Conservation (phyloP, 192 early-diverging fungal genomes). For the Radiomyces spectabilis region DNA sequence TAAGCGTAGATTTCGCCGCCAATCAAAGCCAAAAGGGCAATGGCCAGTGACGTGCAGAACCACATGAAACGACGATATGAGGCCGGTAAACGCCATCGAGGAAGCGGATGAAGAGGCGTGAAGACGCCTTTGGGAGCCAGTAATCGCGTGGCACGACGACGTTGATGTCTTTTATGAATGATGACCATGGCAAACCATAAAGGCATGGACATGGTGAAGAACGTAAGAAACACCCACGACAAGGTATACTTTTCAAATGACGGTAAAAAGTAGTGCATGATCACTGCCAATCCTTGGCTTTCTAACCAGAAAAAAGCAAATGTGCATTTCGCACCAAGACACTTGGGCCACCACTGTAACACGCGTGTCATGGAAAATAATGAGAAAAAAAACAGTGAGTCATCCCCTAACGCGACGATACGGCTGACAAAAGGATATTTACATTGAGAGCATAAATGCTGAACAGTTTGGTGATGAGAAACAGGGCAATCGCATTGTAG, state of each 20-base stretch:
- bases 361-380: too few species aligned
- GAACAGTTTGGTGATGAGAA: slow-evolving; percentile 72
- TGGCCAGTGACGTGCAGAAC: slow-evolving; percentile 65
- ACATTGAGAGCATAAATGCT: slow-evolving; percentile 65
- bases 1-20: slow-evolving; percentile 66
- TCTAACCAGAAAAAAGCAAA: slow-evolving; percentile 63
- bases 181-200: slow-evolving; percentile 54
- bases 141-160: too few species aligned
- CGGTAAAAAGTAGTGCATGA: slow-evolving; percentile 44
- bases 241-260: slow-evolving; percentile 47
- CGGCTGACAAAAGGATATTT: too few species aligned
- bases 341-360: slow-evolving; percentile 62
- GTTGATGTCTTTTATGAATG: slow-evolving; percentile 39
- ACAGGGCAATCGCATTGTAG: slow-evolving; percentile 66
- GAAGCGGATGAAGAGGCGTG: too few species aligned
- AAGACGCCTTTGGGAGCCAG: too few species aligned
- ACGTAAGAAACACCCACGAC: slow-evolving; percentile 63
- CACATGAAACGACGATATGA: slow-evolving; percentile 71
- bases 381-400: background rate
- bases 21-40: slow-evolving; percentile 57
- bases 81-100: slow-evolving; percentile 54
- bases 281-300: slow-evolving; percentile 50
- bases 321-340: slow-evolving; percentile 52
- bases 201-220: slow-evolving; percentile 68
- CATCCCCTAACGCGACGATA: too few species aligned